Evolutionary conservation across 2,329 filamentous ascomycete genomes (phyloP), one percentile per base, ranked within the genome.

Genomic region (Penicillium sp.): DNA sequence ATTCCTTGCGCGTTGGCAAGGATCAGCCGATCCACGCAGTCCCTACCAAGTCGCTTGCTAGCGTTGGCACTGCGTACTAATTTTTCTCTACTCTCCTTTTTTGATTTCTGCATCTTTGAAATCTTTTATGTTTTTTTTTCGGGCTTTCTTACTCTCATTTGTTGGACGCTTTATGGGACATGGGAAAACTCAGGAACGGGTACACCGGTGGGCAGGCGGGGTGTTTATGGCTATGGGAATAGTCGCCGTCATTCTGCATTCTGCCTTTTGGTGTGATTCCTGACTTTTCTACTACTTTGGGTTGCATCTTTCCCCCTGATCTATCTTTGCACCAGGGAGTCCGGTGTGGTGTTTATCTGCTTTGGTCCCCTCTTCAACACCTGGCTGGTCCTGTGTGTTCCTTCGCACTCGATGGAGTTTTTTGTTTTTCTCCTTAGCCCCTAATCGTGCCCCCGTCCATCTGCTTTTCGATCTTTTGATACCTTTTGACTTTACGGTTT

Each of bases 331-430:
- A 72, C 74, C 70, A 75, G 68, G 75, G 75, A 77, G 75, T 77
- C 74, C 68, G 74, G 75, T 76, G 71, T 74, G 74, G 73, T 75
- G 71, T 68, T 74, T 71, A 66, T 72, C 64, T 66, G 71, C 68
- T 69, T 72, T 72, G 68, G 64, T 70, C 57, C 61, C 68, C 63
- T 64, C 54, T 59, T 74, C 71, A 68, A 76, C 75, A 78, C 75
- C 71, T 69, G 75, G 75, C 75, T 78, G 75, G 75, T 76, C 74
- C 75, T 77, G 75, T 72, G 75, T 77, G 75, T 75, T 76, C 67
- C 71, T 65, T 73, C 66, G 72, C 71, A 73, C 70, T 72, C 67
- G 66, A 68, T 70, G 71, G 71, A 73, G 71, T 74, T 76, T 57
- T 50, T 64, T 48, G 57, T 70, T 67, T 71, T 67, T 57, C 58